These are phyloP conservation scores for Cicer chorassanicum DNA, from an alignment of 306 rosid species.

Conservation along the genomic window DNA sequence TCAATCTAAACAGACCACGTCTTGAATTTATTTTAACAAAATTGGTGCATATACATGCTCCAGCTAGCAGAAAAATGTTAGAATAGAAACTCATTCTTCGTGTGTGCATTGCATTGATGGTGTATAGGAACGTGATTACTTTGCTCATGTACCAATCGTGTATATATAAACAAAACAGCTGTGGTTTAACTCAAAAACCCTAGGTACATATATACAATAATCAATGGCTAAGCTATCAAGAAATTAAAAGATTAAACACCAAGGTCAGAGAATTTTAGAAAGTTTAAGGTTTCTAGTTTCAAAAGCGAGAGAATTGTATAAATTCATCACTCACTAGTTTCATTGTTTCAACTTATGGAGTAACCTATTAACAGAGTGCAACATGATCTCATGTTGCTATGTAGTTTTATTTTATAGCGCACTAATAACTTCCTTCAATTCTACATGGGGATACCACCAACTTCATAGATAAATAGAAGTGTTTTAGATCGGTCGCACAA, in stretches of 20 bases:
- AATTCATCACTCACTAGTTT: neutral
- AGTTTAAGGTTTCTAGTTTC: constrained; percentile 23
- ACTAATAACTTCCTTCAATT: constrained; percentile 24
- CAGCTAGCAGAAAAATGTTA: neutral
- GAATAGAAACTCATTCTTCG: neutral
- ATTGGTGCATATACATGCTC: neutral
- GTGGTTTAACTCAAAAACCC: constrained; percentile 2
- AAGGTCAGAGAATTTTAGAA: neutral
- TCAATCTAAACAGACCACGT: neutral
- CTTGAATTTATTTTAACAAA: neutral
- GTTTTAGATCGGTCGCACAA: constrained; percentile 13
- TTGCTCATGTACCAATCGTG: neutral
- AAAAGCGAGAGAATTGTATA: constrained; percentile 8
- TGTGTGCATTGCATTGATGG: neutral
- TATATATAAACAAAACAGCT: neutral
- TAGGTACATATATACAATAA: constrained; percentile 21
- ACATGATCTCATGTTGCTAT: neutral
- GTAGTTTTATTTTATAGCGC: neutral
- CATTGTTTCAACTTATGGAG: neutral
- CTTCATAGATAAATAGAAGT: constrained; percentile 4
- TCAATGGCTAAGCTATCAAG: constrained; percentile 26
- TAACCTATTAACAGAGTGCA: neutral
- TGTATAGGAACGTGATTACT: neutral
- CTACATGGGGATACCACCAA: constrained; percentile 28
- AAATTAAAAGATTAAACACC: constrained; percentile 3